Conservation (phyloP, 805 yeast species). For the Pichia manshurica region DNA sequence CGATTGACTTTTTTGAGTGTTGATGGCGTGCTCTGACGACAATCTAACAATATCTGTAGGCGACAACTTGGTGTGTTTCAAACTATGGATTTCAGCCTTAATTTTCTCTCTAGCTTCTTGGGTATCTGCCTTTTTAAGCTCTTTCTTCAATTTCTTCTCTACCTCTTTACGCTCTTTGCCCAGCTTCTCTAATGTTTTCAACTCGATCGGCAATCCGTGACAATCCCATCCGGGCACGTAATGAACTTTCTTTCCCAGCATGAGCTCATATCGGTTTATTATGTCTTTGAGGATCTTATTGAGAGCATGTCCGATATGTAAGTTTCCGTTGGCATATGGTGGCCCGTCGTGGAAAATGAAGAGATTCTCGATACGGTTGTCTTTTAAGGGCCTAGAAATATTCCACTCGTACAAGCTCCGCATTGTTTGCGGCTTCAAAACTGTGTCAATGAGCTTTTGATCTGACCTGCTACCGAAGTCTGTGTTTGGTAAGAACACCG, state of each 20-base stretch:
- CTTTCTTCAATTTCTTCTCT: constrained; percentile 27
- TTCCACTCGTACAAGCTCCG: constrained; percentile 65
- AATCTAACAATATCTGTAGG: constrained; percentile 55
- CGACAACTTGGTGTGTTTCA: constrained; percentile 26
- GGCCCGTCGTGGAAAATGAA: constrained; percentile 94
- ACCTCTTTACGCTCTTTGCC: constrained; percentile 26
- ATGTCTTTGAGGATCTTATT: constrained; percentile 88
- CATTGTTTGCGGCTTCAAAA: constrained; percentile 48
- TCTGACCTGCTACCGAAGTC: constrained; percentile 58
- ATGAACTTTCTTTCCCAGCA: constrained; percentile 52
- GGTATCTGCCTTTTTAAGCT: constrained; percentile 17
- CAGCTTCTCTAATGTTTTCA: constrained; percentile 61
- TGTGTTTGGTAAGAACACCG: constrained; percentile 53
- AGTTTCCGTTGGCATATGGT: constrained; percentile 94
- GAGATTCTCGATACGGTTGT: constrained; percentile 31
- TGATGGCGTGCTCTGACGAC: constrained; percentile 65
- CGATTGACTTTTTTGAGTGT: constrained; percentile 59
- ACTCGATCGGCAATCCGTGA: constrained; percentile 95
- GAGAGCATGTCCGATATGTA: constrained; percentile 88
- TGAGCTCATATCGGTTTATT: constrained; percentile 62
- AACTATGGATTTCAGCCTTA: constrained; percentile 9
- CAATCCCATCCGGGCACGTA: constrained; percentile 98
- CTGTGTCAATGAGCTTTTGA: constrained; percentile 36
- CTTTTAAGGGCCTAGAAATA: constrained; percentile 22
- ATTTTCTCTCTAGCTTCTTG: constrained; percentile 12